phyloP scores from a whole-genome alignment of 164 flowering plant species.

The Cinnamomum chago region DNA sequence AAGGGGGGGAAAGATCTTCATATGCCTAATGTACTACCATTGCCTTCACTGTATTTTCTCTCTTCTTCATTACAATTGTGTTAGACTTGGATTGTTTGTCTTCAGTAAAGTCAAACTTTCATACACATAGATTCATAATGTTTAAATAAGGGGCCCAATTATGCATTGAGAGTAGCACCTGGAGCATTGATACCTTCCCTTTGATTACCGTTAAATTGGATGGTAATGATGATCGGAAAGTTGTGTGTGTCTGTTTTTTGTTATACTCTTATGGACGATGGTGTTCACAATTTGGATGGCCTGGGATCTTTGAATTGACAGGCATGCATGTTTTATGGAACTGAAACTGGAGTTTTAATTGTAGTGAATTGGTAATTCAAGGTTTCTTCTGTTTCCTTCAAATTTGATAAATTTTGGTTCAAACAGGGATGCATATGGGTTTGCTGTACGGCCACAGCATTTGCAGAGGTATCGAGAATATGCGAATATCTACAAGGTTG shows the following conservation, averaged over 20 bases:
- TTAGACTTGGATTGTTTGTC: background rate
- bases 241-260: no score
- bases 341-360: background rate
- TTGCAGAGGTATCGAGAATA: constrained; percentile 72
- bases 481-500: constrained; percentile 53
- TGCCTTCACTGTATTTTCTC: background rate
- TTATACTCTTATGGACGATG: background rate
- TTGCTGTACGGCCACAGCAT: constrained; percentile 91
- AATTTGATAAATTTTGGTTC: constrained; percentile 4
- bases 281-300: background rate
- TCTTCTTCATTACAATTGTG: no score
- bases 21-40: background rate
- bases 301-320: background rate
- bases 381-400: background rate
- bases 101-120: background rate
- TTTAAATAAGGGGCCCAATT: background rate
- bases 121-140: no score
- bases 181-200: background rate
- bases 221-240: background rate
- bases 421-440: constrained; percentile 88
- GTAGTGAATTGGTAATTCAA: background rate
- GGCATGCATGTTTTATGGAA: background rate
- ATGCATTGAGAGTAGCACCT: background rate
- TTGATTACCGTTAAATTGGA: background rate
- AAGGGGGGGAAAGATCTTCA: background rate